Base-by-base conservation (phyloP, 352 stramenopile genomes). In the Phytophthora megakarya region DNA sequence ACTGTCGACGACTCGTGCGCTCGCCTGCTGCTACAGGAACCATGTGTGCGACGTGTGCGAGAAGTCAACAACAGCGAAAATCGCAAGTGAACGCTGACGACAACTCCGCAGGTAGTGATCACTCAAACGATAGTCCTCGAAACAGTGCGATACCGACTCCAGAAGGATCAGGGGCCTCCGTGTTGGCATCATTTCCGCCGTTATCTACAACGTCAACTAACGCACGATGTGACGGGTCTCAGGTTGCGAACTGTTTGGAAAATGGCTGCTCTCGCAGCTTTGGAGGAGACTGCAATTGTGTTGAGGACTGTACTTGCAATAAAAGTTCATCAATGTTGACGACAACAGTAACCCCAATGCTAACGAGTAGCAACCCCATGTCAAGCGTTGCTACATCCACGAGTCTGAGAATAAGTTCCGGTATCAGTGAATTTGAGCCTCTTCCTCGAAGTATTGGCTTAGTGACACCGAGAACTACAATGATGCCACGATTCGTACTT, bases 251-350 rank as follows among this genome's bases (percentile, higher is more conserved):
- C 39, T 90, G 81, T 44, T 69, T 90, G 18, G 70, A 89, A 15
- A 92, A 89, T 40, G 84, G 84, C 13, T 92, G 84, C 19, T 63
- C 78, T 5, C 69, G 78, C 18, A 88, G 80, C 55, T 92, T 84
- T 67, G 84, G 84, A 9, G 78, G 80, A 3, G 39, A 61, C 11
- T 92, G 84, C 50, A 92, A 89, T 45, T 92, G 84, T 66, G 65
- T 70, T 38, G 57, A 51, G 2, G 61, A 74, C 30, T 92, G 84
- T 37, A 75, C 56, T 0, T 92, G 83, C 65, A 83, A 78, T 72
- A 69, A n/a, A n/a, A n/a, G 61, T 75, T 56, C 70, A 56, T 56
- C 51, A n/a, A 23, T 55, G 40, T 39, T 55, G 45, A 55, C 46
- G 16, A 42, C 65, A 15, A 32, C 23, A 32, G 35, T 62, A n/a